Evolutionary conservation across 805 yeast genomes (phyloP).

Genomic region (Schwanniomyces polymorphus): DNA sequence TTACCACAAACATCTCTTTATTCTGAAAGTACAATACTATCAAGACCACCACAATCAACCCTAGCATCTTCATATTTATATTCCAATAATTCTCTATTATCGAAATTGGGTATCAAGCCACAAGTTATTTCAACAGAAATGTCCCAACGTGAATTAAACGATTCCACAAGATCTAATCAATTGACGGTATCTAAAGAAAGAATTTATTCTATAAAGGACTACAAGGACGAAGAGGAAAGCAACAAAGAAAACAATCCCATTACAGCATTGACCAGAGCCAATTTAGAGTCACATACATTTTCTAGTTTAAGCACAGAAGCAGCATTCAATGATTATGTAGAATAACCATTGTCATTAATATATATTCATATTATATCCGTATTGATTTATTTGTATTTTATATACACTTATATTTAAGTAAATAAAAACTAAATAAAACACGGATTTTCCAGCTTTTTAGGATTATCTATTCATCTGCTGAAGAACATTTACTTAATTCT

Average conservation of each 20-base stretch:
- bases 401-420: slow-evolving; percentile 4
- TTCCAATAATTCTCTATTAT: slow-evolving; percentile 33
- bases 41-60: slow-evolving; percentile 18
- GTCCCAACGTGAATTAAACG: slow-evolving; percentile 13
- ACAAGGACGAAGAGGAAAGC: neutral
- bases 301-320: slow-evolving; percentile 9
- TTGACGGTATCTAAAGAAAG: neutral
- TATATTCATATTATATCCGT: neutral
- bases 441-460: neutral
- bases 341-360: slow-evolving; percentile 3
- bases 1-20: slow-evolving; percentile 35
- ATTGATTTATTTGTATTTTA: neutral
- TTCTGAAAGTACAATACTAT: slow-evolving; percentile 30
- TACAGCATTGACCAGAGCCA: slow-evolving; percentile 29
- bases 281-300: slow-evolving; percentile 25
- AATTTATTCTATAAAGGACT: neutral
- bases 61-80: slow-evolving; percentile 28
- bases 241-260: slow-evolving; percentile 15
- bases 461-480: slow-evolving; percentile 1
- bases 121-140: slow-evolving; percentile 36
- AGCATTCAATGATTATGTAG: slow-evolving; percentile 16
- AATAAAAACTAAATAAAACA: slow-evolving; percentile 5
- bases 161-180: slow-evolving; percentile 6
- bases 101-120: slow-evolving; percentile 41
- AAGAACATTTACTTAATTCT: slow-evolving; percentile 57